Conservation (phyloP, 1,284 basidiomycete species). For the Boletus sp. region DNA sequence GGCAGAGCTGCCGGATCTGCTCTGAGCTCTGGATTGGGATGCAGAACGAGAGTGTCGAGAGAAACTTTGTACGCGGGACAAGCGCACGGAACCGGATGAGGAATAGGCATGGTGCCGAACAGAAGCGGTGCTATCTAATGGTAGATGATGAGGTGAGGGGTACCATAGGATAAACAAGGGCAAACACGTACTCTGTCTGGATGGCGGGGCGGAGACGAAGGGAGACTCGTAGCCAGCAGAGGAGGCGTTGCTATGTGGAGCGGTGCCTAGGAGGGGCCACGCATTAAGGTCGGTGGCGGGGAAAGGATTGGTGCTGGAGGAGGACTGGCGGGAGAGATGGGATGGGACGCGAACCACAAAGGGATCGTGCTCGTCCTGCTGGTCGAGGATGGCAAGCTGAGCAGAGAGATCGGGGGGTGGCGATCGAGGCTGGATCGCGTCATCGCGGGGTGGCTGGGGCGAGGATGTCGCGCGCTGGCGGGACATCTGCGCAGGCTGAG, state of each 20-base stretch:
- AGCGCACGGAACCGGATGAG: conserved; percentile 27
- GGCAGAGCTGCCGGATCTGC: conserved; percentile 40
- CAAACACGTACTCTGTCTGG: conserved; percentile 48
- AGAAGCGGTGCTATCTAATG: conserved; percentile 27
- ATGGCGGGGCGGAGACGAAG: conserved; percentile 24
- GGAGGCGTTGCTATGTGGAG: conserved; percentile 40
- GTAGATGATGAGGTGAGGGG: conserved; percentile 7
- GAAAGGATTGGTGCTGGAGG: conserved; percentile 24
- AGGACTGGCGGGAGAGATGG: conserved; percentile 29
- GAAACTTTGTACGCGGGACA: conserved; percentile 34
- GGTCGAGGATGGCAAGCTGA: conserved; percentile 27
- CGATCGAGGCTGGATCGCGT: conserved; percentile 26
- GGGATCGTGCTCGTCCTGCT: conserved; percentile 38
- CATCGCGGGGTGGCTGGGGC: conserved; percentile 16
- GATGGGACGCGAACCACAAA: conserved; percentile 42
- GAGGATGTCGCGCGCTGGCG: conserved; percentile 14
- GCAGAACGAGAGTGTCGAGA: conserved; percentile 32
- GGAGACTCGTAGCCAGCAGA: conserved; percentile 39
- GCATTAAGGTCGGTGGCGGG: conserved; percentile 28
- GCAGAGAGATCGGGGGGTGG: conserved; percentile 17
- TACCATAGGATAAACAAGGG: conserved; percentile 8
- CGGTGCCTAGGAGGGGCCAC: conserved; percentile 22
- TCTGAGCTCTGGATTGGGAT: conserved; percentile 40
- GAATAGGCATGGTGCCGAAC: conserved; percentile 26
- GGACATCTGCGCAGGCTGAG: conserved; percentile 17